A percentile compares a stretch with the other conserved stretches of the same genome.
Conservation (phyloP, 2,329 filamentous ascomycete species). For the Trichoderma semiorbis region DNA sequence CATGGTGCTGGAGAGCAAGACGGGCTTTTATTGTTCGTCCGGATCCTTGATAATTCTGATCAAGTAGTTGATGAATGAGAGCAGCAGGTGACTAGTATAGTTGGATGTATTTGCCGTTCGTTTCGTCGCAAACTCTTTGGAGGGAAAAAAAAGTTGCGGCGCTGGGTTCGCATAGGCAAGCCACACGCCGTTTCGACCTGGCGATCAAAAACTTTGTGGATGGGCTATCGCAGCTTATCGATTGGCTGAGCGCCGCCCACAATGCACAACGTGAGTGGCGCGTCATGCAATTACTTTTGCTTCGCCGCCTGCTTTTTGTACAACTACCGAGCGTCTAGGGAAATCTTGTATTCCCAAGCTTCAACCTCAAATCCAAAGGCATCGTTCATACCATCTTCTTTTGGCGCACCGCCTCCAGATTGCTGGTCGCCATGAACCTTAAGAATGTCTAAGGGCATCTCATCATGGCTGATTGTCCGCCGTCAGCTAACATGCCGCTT, state of each 20-base stretch:
- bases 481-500: slow-evolving; percentile 31
- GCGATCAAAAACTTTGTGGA: slow-evolving; percentile 38
- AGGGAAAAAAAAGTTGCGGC: not conserved
- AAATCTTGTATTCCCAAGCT: slow-evolving; percentile 7
- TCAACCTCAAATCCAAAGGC: not conserved
- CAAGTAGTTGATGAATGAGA: not conserved
- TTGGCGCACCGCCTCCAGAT: slow-evolving; percentile 16
- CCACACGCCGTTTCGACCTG: slow-evolving; percentile 13
- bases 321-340: not conserved
- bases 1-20: slow-evolving; percentile 51
- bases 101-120: not conserved
- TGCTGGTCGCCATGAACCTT: slow-evolving; percentile 36
- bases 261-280: slow-evolving; percentile 26
- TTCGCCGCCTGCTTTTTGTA: slow-evolving; percentile 20
- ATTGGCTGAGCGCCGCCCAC: slow-evolving; percentile 29
- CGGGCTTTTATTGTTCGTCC: not conserved
- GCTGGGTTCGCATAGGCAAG: slow-evolving; percentile 1
- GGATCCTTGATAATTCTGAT: not conserved
- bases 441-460: slow-evolving; percentile 41
- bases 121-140: not conserved
- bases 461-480: slow-evolving; percentile 36
- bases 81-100: not conserved
- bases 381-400: not conserved
- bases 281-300: slow-evolving; percentile 37
- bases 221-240: slow-evolving; percentile 40